Evolutionary conservation across 352 stramenopile species (phyloP).

Genomic region (Thalassiosira hispida): DNA sequence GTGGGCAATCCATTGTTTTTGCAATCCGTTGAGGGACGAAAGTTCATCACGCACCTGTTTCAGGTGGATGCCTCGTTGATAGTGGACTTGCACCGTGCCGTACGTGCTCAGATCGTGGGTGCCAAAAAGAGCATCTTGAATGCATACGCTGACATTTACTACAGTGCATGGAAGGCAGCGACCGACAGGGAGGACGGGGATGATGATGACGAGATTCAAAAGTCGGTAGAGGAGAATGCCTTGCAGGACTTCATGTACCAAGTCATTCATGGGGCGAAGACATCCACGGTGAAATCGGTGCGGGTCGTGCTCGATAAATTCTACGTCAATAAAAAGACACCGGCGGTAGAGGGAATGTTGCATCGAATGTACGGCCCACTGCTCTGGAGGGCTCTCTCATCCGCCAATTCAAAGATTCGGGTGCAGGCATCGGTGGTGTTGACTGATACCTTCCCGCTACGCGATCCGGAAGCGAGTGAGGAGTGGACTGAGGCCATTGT

Average conservation of each 20-base stretch:
- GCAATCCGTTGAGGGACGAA: constrained; percentile 68
- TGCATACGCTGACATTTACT: constrained; percentile 83
- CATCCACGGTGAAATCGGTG: constrained; percentile 48
- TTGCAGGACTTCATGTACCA: constrained; percentile 83
- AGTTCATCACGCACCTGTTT: constrained; percentile 80
- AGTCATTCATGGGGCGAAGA: constrained; percentile 62
- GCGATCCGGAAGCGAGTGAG: constrained; percentile 56
- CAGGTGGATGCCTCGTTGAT: constrained; percentile 67
- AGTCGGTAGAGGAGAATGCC: constrained; percentile 71
- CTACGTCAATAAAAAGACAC: constrained; percentile 76
- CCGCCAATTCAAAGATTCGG: constrained; percentile 82
- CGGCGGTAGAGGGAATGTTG: constrained; percentile 81
- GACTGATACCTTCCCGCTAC: constrained; percentile 84
- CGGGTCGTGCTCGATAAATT: constrained; percentile 71
- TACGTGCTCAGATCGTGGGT: constrained; percentile 74
- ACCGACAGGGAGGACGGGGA: constrained; percentile 23
- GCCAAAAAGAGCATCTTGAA: constrained; percentile 62
- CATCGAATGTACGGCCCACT: constrained; percentile 86
- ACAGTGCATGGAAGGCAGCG: constrained; percentile 72
- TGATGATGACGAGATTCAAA: constrained; percentile 34
- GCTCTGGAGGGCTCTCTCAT: constrained; percentile 84
- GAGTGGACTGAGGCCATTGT: constrained; percentile 67
- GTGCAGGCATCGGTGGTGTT: constrained; percentile 78
- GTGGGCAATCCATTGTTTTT: constrained; percentile 78
- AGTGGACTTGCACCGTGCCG: constrained; percentile 63